phyloP scores from a whole-genome alignment of 352 stramenopile species.

The Phytophthora palmivora region DNA sequence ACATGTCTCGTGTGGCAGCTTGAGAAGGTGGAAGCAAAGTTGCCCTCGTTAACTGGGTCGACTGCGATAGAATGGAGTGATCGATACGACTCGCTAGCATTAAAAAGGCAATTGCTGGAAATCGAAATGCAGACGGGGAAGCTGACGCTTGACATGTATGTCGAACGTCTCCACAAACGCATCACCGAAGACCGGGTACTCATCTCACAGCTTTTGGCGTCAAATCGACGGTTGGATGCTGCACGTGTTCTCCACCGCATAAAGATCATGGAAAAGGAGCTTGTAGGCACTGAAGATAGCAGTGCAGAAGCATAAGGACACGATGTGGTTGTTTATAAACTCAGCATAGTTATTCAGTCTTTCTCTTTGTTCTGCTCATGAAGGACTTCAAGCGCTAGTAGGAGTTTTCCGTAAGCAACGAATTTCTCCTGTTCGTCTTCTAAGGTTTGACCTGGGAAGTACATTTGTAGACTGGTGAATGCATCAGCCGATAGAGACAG shows the following conservation, averaged over 20 bases:
- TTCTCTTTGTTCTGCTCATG: constrained; percentile 26
- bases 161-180: constrained; percentile 50
- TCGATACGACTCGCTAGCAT: constrained; percentile 66
- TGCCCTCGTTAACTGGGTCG: constrained; percentile 46
- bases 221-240: constrained; percentile 58
- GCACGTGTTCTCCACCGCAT: constrained; percentile 76
- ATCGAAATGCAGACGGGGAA: constrained; percentile 87
- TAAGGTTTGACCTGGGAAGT: constrained; percentile 20
- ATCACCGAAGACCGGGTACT: constrained; percentile 63
- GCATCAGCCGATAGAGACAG: constrained; percentile 55
- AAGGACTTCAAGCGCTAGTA: constrained; percentile 38
- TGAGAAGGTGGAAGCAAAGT: constrained; percentile 65
- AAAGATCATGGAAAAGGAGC: constrained; percentile 83
- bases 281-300: constrained; percentile 49
- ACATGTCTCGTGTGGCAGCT: constrained; percentile 42
- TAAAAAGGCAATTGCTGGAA: constrained; percentile 86
- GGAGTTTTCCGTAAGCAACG: constrained; percentile 45
- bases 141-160: constrained; percentile 77
- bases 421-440: constrained; percentile 7
- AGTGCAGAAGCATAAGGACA: constrained; percentile 19
- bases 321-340: neutral
- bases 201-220: constrained; percentile 51
- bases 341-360: constrained; percentile 10
- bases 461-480: constrained; percentile 44
- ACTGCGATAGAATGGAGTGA: constrained; percentile 51